Base-by-base conservation (phyloP, 2,329 filamentous ascomycete genomes). In the Ophiosphaerella herpotricha region DNA sequence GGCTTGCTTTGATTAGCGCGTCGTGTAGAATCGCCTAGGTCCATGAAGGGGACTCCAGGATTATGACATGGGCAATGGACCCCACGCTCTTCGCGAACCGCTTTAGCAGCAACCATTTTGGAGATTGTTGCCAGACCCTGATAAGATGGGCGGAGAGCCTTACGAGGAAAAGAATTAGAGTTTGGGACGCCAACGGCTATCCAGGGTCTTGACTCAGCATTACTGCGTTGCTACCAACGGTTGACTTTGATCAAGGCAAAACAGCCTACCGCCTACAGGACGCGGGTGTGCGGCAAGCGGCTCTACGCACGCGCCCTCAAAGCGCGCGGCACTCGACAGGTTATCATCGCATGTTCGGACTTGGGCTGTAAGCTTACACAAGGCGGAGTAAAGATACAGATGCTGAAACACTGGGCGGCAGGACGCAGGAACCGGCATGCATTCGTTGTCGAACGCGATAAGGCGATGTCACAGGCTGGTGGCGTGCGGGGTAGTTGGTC, bases 311-410 rank as follows among this genome's bases (percentile, higher is more conserved):
- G 62, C 58, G 62, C 60, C 52, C 32, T 51, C 43, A 50, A 56
- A 34, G 60, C 48, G 60, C 57, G 58, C 58, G 43, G 56, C 54
- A 59, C 52, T 47, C 50, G 55, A 65, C 56, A 54, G 46, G 50
- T 39, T 42, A 31, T 53, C 41, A 44, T 50, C 43, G 42, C 29
- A 46, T 41, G 40, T 39, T 43, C 11, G 11, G 14, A 26, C 7
- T 37, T n/a, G 11, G 16, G 2, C 39, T 16, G 14, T 34, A 12
- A 43, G 39, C 39, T 18, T 40, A 21, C n/a, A 21, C 37, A 32
- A 16, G 46, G 54, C 46, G 52, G 49, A 54, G 57, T 50, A 49
- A 49, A 42, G 26, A 48, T 45, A 21, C 12, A 50, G 43, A 36
- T 24, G 33, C 37, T 55, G 54, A 56, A 54, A 58, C 50, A 43